A percentile compares a stretch with the other conserved stretches of the same genome.
phyloP scores from a whole-genome alignment of 2,329 filamentous ascomycete genomes.

The Stemphylium lycopersici region DNA sequence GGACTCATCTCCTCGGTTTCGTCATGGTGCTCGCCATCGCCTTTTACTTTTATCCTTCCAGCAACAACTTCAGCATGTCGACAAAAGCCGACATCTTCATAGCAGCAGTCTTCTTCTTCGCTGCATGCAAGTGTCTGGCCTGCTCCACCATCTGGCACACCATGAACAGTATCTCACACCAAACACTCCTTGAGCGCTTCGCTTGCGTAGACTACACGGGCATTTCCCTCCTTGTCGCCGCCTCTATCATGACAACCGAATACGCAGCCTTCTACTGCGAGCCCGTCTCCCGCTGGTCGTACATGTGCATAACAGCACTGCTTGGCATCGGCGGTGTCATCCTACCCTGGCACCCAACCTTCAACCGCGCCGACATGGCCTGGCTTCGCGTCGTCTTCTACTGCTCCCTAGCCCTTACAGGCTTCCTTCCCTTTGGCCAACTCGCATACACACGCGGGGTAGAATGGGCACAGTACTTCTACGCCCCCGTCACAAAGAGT shows the following conservation, averaged over 20 bases:
- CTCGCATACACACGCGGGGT: constrained; percentile 77
- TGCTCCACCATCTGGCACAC: constrained; percentile 98
- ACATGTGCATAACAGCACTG: constrained; percentile 80
- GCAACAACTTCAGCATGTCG: constrained; percentile 82
- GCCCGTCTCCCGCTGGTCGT: constrained; percentile 81
- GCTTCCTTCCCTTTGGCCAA: constrained; percentile 87
- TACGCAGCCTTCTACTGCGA: constrained; percentile 99
- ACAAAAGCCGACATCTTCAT: constrained; percentile 89
- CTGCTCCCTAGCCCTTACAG: constrained; percentile 82
- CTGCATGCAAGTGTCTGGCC: constrained; percentile 90
- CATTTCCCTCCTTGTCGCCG: constrained; percentile 91
- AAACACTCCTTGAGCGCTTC: constrained; percentile 88
- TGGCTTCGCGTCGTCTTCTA: constrained; percentile 94
- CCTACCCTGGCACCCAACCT: constrained; percentile 92
- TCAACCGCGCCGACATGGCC: constrained; percentile 90
- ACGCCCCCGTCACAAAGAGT: constrained; percentile 84
- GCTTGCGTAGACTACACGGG: constrained; percentile 98
- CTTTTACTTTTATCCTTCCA: constrained; percentile 94
- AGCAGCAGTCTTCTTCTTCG: constrained; percentile 93
- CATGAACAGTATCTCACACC: constrained; percentile 94
- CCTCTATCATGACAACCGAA: constrained; percentile 96
- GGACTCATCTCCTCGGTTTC: constrained; percentile 92
- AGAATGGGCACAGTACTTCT: constrained; percentile 87
- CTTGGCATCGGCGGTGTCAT: constrained; percentile 88
- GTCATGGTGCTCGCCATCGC: constrained; percentile 85